Conservation (phyloP, 495 filamentous ascomycete species). For the Elasticomyces elasticus region DNA sequence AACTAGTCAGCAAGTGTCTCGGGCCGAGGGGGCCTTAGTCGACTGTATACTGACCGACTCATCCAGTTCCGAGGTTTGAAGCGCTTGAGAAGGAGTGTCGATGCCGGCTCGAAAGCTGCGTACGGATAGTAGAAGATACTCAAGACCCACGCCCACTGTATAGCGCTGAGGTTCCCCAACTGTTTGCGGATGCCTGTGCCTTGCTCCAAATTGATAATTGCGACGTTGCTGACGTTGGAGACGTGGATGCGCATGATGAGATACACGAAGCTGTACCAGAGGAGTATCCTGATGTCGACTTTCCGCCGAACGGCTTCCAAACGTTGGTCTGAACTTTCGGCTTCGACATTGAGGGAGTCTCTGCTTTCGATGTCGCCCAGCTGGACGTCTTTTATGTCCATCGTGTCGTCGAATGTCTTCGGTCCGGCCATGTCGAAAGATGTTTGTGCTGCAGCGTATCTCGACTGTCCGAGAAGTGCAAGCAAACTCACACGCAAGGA, state of each 20-base stretch:
- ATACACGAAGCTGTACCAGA: constrained; percentile 10
- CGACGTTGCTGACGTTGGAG: constrained; percentile 11
- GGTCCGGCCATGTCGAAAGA: too few relatives aligned
- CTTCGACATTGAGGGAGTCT: too few relatives aligned
- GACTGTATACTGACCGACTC: constrained; percentile 8
- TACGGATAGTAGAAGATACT: background rate
- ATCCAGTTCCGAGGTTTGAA: constrained; percentile 12
- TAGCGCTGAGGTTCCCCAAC: constrained; percentile 2
- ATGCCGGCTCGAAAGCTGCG: constrained; percentile 8
- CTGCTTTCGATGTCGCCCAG: too few relatives aligned
- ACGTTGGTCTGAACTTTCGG: too few relatives aligned
- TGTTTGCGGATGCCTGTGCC: constrained; percentile 10
- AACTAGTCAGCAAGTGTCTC: too few relatives aligned
- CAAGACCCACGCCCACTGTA: constrained; percentile 15
- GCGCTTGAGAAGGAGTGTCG: constrained; percentile 14
- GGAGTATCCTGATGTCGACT: constrained; percentile 4
- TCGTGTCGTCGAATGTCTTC: too few relatives aligned
- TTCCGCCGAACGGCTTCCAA: too few relatives aligned
- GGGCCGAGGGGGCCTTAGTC: too few relatives aligned
- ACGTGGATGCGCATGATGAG: background rate
- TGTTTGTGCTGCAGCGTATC: too few relatives aligned
- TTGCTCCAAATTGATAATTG: constrained; percentile 16
- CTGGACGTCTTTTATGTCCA: too few relatives aligned
- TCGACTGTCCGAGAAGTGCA: too few relatives aligned
- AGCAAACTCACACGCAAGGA: too few relatives aligned